Evolutionary conservation across 208 protist species (phyloP).

Genomic region (Angomonas deanei): DNA sequence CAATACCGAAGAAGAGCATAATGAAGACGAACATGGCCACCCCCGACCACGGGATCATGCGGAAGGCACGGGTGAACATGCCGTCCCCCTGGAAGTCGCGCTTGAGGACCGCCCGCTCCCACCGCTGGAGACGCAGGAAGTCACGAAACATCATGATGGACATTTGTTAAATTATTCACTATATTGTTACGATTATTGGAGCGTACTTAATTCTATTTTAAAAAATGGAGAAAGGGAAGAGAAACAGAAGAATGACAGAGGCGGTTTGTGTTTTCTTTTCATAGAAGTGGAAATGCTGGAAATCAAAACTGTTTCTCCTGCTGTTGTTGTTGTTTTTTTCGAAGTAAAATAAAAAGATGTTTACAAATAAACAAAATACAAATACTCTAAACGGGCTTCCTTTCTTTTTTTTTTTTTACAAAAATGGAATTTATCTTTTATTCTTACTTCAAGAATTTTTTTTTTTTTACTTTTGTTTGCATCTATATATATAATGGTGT

Average conservation of each 20-base stretch:
- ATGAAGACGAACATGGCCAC: conserved; percentile 79
- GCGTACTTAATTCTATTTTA: neutral
- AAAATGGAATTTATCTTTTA: neutral
- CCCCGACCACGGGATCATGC: conserved; percentile 69
- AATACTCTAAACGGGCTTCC: conserved; percentile 1
- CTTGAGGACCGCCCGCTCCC: conserved; percentile 61
- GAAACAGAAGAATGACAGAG: conserved; percentile 1
- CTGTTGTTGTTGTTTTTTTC: neutral
- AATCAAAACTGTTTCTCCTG: neutral
- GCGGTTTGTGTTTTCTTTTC: neutral
- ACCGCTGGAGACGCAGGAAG: conserved; percentile 61
- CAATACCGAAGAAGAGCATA: conserved; percentile 82
- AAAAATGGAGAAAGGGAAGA: conserved; percentile 2
- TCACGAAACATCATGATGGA: conserved; percentile 56
- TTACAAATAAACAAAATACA: conserved; percentile 20
- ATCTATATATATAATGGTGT: neutral
- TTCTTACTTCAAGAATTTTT: conserved; percentile 1
- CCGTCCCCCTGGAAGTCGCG: conserved; percentile 46
- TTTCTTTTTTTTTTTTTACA: neutral
- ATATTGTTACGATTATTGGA: neutral
- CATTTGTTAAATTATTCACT: conserved; percentile 13
- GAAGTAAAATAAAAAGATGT: neutral
- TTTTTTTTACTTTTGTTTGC: neutral
- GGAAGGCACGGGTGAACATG: conserved; percentile 32
- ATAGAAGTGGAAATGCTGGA: neutral